Evolutionary conservation across 1,139 yeast species (phyloP).

Genomic region (Diutina ranongensis): DNA sequence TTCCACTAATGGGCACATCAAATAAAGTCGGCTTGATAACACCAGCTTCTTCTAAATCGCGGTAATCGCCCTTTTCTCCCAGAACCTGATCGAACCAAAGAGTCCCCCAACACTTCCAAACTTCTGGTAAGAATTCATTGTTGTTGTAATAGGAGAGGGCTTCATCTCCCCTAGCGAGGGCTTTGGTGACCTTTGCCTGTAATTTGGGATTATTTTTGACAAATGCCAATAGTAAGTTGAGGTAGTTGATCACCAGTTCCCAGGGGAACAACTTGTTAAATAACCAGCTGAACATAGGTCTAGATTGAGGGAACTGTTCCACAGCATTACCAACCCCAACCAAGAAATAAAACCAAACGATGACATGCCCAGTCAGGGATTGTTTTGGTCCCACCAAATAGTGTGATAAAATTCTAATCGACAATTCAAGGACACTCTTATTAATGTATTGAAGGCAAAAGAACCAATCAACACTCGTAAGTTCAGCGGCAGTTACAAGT

Average conservation of each 20-base stretch:
- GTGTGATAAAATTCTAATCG: slow-evolving; percentile 52
- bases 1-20: slow-evolving; percentile 60
- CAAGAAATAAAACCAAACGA: slow-evolving; percentile 62
- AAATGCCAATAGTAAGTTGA: slow-evolving; percentile 39
- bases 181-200: not conserved
- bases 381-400: slow-evolving; percentile 61
- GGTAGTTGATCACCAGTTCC: slow-evolving; percentile 49
- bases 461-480: slow-evolving; percentile 48
- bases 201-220: slow-evolving; percentile 20
- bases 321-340: slow-evolving; percentile 52
- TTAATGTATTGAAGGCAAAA: slow-evolving; percentile 42
- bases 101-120: slow-evolving; percentile 81
- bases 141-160: slow-evolving; percentile 26
- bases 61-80: slow-evolving; percentile 36
- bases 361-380: slow-evolving; percentile 57
- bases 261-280: slow-evolving; percentile 53
- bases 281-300: slow-evolving; percentile 39
- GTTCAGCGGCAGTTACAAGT: slow-evolving; percentile 28
- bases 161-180: not conserved
- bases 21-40: slow-evolving; percentile 41
- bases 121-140: slow-evolving; percentile 58
- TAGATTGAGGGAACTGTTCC: slow-evolving; percentile 33
- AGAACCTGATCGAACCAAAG: slow-evolving; percentile 58
- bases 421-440: slow-evolving; percentile 53
- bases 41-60: slow-evolving; percentile 44